Evolutionary conservation across 176 grass and related monocot genomes (phyloP), one percentile per base, ranked within the genome.

Genomic region (Bromus sterilis): DNA sequence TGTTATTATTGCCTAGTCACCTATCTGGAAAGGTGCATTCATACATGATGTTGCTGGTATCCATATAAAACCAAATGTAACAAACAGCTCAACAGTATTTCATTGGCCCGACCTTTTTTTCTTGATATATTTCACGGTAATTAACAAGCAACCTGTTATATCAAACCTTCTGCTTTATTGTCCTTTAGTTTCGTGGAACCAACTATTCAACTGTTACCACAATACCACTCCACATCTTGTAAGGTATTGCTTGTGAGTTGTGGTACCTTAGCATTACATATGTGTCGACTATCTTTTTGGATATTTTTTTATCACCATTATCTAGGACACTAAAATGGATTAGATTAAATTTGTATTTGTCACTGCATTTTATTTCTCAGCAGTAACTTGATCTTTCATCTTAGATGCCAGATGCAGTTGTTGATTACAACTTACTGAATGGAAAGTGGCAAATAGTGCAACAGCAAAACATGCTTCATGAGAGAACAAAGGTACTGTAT

Each of bases 341-440:
- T 28, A 78, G 5, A 62, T 80, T 42, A 39, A 40, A 33, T 41
- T 48, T 2, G 37, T 85, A 53, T 42, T 76, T 11, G 11, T 53
- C 24, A 26, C 41, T 76, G 51, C 24, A 66, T 86, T 66, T 83
- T 60, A 73, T 66, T 59, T 82, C 43, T 65, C 30, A 12, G 39
- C 73, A 71, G 9, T 66, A 82, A 36, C 16, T 18, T 73, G 41
- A 31, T 78, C n/a, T 51, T 14, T 79, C 32, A 76, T 42, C 89
- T 75, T 78, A 98, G 95, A 98, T 95, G 95, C 90, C 92, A 79
- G 95, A 98, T 91, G 92, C 95, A 61, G 86, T 93, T 53, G 84
- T 93, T 87, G 95, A 98, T 56, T 98, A 98, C 68, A 91, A 98
- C 86, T 86, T 98, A 71, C 86, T 74, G 70, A 91, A 89, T 68